Percentiles rank a stretch among this genome's conserved stretches.
These are phyloP conservation scores for Pseudogymnoascus sp. DNA, from an alignment of 2,329 filamentous ascomycete species.

Conservation along the genomic window DNA sequence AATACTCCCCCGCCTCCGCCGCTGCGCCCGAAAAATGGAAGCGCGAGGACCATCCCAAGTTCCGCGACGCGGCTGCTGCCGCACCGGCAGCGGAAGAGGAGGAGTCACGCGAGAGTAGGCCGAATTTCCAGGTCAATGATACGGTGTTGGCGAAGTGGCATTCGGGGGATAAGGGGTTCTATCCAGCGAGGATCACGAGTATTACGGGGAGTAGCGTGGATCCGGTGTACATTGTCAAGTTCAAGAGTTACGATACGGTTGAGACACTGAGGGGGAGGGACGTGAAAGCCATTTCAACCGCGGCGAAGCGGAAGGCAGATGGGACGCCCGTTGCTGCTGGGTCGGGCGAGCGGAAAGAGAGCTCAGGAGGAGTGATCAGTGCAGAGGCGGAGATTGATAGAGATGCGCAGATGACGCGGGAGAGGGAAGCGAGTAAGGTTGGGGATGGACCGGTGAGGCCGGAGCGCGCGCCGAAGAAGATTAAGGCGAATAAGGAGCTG, in stretches of 20 bases:
- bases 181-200: conserved; percentile 84
- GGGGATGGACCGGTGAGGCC: conserved; percentile 49
- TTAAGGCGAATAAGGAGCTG: conserved; percentile 82
- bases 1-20: conserved; percentile 31
- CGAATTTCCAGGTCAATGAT: conserved; percentile 77
- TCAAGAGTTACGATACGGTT: conserved; percentile 80
- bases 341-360: neutral
- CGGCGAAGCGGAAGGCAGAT: conserved; percentile 79
- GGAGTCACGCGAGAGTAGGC: conserved; percentile 30
- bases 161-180: conserved; percentile 81
- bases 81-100: conserved; percentile 42
- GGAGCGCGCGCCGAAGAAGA: conserved; percentile 71
- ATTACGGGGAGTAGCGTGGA: conserved; percentile 87
- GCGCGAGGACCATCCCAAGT: conserved; percentile 70
- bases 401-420: conserved; percentile 52
- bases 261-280: conserved; percentile 77
- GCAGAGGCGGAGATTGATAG: conserved; percentile 49
- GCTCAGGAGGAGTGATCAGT: conserved; percentile 30
- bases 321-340: conserved; percentile 45
- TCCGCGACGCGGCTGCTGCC: conserved; percentile 50
- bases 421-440: conserved; percentile 54
- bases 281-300: conserved; percentile 66
- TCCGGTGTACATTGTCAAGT: conserved; percentile 89
- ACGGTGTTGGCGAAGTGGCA: conserved; percentile 84
- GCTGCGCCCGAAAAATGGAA: conserved; percentile 65